Evolutionary conservation across 176 grass and related monocot genomes (phyloP), one percentile per base, ranked within the genome.

Genomic region (Paspalum notatum): DNA sequence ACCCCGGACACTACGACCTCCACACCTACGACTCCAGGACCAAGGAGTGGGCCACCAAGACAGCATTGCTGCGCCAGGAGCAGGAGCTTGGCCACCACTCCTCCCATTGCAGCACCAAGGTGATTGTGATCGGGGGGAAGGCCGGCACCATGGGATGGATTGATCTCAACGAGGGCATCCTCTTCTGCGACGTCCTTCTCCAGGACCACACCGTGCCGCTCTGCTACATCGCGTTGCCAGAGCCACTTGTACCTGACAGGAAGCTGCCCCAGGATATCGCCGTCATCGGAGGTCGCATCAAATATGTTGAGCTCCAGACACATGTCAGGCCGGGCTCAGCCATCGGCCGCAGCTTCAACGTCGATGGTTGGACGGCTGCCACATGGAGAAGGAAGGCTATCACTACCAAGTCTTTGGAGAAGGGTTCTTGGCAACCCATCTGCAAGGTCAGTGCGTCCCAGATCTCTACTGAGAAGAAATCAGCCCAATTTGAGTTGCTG

Each of bases 321-420:
- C 71, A 74, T 20, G 27, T 38, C 37, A 74, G 13, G 13, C 72
- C 38, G 5, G 55, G 39, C 54, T 44, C 20, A 2, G 58, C 32
- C 3, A 4, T 4, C 12, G 1, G 6, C 1, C 24, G 25, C 12
- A 8, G 32, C 8, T 24, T 22, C 55, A 60, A 17, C 14, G 0
- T 47, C 3, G 62, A 38, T 41, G 61, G 50, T 5, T 79, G 76
- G 61, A 66, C 46, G 18, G 61, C 32, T 2, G 46, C n/a, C 12
- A 78, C 76, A 14, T 78, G 76, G 76, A 66, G 6, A 6, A 75
- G 56, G 40, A 24, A 20, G n/a, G 27, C 42, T 7, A 18, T 8
- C 48, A 15, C 13, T 49, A 6, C 40, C 39, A 12, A 22, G 8
- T 53, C 5, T 64, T 13, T 5, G 39, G 54, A 20, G 64, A n/a